Base-by-base conservation (phyloP, 257 asterid species). In the Capsicum baccatum region DNA sequence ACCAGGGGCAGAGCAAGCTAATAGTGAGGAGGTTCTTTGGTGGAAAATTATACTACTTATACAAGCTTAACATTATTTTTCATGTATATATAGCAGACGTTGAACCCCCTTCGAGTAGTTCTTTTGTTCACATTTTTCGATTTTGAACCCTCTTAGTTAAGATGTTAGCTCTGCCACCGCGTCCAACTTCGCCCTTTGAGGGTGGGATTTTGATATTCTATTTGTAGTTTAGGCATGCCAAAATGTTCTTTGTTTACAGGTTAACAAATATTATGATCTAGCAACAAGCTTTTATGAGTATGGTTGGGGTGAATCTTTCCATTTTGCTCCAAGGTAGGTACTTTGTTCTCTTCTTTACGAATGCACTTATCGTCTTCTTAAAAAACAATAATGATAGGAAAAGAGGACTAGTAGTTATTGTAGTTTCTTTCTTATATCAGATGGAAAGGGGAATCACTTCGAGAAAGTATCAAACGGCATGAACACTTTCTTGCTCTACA, bases 221-320 rank as follows among this genome's bases (percentile, higher is more conserved):
- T 70, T 17, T 17, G 47, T n/a, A n/a, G n/a, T 47, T 71, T 71
- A 44, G 39, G 44, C 62, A 50, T 19, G 21, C 10, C 44, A 2
- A 39, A 39, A 39, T 39, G 44, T 52, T 76, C 47, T 52, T 76
- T 52, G 48, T 76, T 76, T 52, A 52, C 73, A 83, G 85, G 82
- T 83, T 52, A 83, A 83, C 68, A 83, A 83, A 70, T 83, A 83
- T 69, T 83, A 83, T 69, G 85, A 83, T 48, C 82, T 83, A 50
- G 76, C 80, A 56, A 83, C 83, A 9, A 83, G 83, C 19, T 83
- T 71, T 62, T 73, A 83, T 63, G 83, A 83, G 67, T 83, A 83
- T 44, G 86, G 86, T n/a, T 83, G 86, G 86, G 82, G 86, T 69
- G 82, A 73, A 83, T 83, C 86, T 42, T 73, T 83, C 64, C 86